A percentile compares a stretch with the other conserved stretches of the same genome.
These are phyloP conservation scores for Sutorius eximius DNA, from an alignment of 1,284 basidiomycete genomes.

Conservation along the genomic window DNA sequence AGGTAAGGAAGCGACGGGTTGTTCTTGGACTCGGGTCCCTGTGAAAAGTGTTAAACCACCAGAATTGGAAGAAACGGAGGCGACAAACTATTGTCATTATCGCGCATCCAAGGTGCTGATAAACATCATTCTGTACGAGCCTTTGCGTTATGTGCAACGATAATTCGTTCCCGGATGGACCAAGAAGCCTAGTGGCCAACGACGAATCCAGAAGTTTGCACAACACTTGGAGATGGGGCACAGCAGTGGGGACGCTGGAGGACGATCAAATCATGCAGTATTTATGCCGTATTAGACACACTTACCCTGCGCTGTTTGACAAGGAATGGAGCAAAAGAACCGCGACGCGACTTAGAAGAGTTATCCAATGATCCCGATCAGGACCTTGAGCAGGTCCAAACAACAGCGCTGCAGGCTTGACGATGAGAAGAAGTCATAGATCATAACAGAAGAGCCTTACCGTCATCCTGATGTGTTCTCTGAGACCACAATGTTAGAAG, in stretches of 20 bases:
- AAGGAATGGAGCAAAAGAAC: constrained; percentile 53
- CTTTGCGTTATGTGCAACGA: constrained; percentile 18
- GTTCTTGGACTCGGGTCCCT: constrained; percentile 31
- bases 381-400: constrained; percentile 40
- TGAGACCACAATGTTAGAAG: constrained; percentile 53
- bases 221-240: constrained; percentile 30
- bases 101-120: background rate
- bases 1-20: constrained; percentile 32
- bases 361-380: constrained; percentile 51
- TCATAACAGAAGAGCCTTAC: constrained; percentile 35
- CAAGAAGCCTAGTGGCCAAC: constrained; percentile 4
- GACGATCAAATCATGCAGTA: background rate
- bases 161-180: constrained; percentile 13
- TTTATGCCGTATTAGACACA: constrained; percentile 13
- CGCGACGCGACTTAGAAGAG: constrained; percentile 51
- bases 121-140: constrained; percentile 11
- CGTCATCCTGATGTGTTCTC: constrained; percentile 37
- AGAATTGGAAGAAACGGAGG: background rate
- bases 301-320: constrained; percentile 48
- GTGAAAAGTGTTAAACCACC: constrained; percentile 3
- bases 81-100: constrained; percentile 27
- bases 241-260: constrained; percentile 29
- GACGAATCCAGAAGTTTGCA: constrained; percentile 28
- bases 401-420: constrained; percentile 39
- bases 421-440: constrained; percentile 4